These are phyloP conservation scores for Arthrocladium fulminans DNA, from an alignment of 2,329 filamentous ascomycete species.

Conservation along the genomic window DNA sequence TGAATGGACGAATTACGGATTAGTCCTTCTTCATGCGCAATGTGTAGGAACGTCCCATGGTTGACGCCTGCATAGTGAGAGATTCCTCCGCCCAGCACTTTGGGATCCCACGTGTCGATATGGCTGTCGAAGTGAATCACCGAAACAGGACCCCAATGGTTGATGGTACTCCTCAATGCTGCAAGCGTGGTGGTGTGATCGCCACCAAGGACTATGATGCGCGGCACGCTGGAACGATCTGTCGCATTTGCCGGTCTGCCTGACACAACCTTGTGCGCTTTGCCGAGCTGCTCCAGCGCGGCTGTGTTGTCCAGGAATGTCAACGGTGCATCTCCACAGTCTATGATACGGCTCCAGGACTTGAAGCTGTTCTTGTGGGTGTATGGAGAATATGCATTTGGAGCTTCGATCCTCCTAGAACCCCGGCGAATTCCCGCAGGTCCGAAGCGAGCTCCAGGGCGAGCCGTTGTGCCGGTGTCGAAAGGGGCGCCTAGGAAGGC, in stretches of 20 bases:
- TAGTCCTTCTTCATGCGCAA: slow-evolving; percentile 50
- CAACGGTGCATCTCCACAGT: slow-evolving; percentile 47
- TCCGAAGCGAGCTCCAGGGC: slow-evolving; percentile 46
- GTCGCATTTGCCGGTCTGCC: slow-evolving; percentile 37
- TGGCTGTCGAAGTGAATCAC: slow-evolving; percentile 53
- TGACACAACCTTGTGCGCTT: slow-evolving; percentile 43
- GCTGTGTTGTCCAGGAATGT: slow-evolving; percentile 47
- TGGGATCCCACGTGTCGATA: slow-evolving; percentile 48
- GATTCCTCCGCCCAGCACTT: slow-evolving; percentile 44
- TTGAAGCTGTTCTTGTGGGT: slow-evolving; percentile 40
- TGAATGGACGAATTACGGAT: slow-evolving; percentile 46
- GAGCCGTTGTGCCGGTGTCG: slow-evolving; percentile 44
- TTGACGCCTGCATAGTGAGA: slow-evolving; percentile 48
- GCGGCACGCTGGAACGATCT: slow-evolving; percentile 33
- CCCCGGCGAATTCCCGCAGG: slow-evolving; percentile 44
- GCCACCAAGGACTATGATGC: slow-evolving; percentile 47
- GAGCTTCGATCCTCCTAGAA: slow-evolving; percentile 39
- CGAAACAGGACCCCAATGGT: slow-evolving; percentile 44
- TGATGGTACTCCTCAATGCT: slow-evolving; percentile 41
- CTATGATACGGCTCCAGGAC: slow-evolving; percentile 45
- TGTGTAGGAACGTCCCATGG: slow-evolving; percentile 49
- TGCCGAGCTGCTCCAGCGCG: slow-evolving; percentile 45
- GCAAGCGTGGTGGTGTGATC: slow-evolving; percentile 50
- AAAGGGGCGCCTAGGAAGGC: slow-evolving; percentile 45
- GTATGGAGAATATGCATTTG: slow-evolving; percentile 39